Base-by-base conservation (phyloP, 2,329 filamentous ascomycete genomes). In the Mycosphaerella arachidis region DNA sequence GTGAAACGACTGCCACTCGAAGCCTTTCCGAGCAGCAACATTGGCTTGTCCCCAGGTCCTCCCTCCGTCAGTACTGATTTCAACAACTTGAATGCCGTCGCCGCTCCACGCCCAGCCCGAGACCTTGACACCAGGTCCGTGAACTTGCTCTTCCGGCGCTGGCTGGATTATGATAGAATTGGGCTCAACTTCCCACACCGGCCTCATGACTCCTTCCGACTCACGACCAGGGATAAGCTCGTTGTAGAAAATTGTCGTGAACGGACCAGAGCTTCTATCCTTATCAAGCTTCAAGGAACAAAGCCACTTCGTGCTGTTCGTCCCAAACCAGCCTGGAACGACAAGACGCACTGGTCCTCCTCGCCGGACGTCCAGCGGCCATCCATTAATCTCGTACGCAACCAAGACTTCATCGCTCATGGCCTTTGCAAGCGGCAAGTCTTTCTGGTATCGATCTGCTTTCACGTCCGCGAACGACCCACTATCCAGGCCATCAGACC, bases 261-360 rank as follows among this genome's bases (percentile, higher is more conserved):
- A 73, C 6, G 68, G 66, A 4, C 68, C 67, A 16, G 51, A 46
- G 4, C 67, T 67, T 37, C 72, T 57, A 10, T 55, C 30, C 18
- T 61, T 50, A 31, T 62, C 60, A 20, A 71, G 40, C 6, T 64
- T 59, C 5, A 73, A 31, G 20, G 60, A 66, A 30, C 66, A 71
- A 18, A 73, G 52, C 72, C 71, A 73, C 53, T 73, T 73, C 8
- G 67, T 71, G 24, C 62, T 67, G 54, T 73, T 73, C 51, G 70
- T 72, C 4, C 72, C 72, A 59, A 72, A 72, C 62, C 66, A 73
- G 7, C 69, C 71, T 1, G 70, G 71, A 12, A 73, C 70, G 4
- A 73, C 65, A 16, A 74, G 60, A 12, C 71, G 59, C 18, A 71
- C 70, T 4, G 70, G 72, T 3, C 69, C 72, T 4, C 71, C 72